Evolutionary conservation across 768 basidiomycete species (phyloP).

Genomic region (Rhizopogon vinicolor): DNA sequence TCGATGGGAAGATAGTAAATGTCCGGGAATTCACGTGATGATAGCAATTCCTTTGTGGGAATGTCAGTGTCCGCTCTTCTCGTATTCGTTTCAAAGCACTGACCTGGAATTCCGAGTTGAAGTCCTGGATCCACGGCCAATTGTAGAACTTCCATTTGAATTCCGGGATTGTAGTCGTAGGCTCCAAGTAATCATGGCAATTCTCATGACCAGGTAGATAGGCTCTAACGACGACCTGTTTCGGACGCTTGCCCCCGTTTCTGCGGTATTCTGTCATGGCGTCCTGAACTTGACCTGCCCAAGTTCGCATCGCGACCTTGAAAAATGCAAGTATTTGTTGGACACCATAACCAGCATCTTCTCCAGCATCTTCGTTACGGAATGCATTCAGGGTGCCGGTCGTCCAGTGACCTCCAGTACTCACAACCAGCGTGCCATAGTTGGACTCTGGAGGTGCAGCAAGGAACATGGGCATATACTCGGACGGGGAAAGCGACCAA

Average conservation of each 20-base stretch:
- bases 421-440: conserved; percentile 59
- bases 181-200: conserved; percentile 45
- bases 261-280: conserved; percentile 32
- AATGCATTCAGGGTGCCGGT: conserved; percentile 46
- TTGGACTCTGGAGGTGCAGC: conserved; percentile 40
- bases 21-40: conserved; percentile 41
- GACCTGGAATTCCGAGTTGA: conserved; percentile 59
- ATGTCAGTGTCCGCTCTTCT: conserved; percentile 3
- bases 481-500: conserved; percentile 49
- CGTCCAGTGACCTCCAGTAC: conserved; percentile 71
- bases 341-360: conserved; percentile 42
- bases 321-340: conserved; percentile 55
- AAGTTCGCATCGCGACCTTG: conserved; percentile 47
- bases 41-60: conserved; percentile 34
- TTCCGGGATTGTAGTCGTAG: conserved; percentile 43
- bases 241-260: conserved; percentile 20
- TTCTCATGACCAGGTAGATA: conserved; percentile 66
- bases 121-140: conserved; percentile 57
- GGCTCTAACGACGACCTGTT: conserved; percentile 52
- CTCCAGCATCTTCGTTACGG: conserved; percentile 24
- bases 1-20: conserved; percentile 60
- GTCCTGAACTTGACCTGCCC: conserved; percentile 49
- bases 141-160: conserved; percentile 47
- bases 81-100: conserved; percentile 4
- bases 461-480: conserved; percentile 50